phyloP scores from a whole-genome alignment of 331 rosid genomes.

The Phaseolus coccineus region DNA sequence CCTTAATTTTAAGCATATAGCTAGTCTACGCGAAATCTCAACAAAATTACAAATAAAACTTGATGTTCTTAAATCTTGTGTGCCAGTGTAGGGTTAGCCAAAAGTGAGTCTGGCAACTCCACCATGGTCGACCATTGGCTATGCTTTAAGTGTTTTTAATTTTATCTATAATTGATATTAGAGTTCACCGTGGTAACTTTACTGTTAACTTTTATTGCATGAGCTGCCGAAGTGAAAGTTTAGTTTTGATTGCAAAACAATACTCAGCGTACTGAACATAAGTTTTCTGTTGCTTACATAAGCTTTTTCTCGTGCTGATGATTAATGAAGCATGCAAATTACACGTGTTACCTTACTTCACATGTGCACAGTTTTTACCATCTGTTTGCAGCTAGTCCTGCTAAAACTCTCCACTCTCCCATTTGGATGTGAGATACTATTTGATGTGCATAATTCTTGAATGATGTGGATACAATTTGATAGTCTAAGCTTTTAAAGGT shows the following conservation, averaged over 20 bases:
- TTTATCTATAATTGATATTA: background rate
- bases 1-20: no score
- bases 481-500: background rate
- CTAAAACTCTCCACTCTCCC: background rate
- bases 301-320: background rate
- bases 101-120: background rate
- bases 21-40: no score
- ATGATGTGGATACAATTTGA: background rate
- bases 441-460: slow-evolving; percentile 16
- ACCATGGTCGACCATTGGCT: background rate
- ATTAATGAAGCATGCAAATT: background rate
- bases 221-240: background rate
- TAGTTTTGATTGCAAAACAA: background rate
- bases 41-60: background rate
- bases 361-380: background rate
- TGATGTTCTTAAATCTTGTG: background rate
- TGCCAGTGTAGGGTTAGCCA: background rate
- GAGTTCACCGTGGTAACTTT: background rate
- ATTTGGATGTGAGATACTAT: background rate
- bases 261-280: background rate
- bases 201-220: background rate
- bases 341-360: background rate
- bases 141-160: background rate
- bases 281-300: background rate
- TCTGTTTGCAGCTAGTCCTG: background rate